Base-by-base conservation (phyloP, 2,329 filamentous ascomycete species). In the Colletotrichum karsti region DNA sequence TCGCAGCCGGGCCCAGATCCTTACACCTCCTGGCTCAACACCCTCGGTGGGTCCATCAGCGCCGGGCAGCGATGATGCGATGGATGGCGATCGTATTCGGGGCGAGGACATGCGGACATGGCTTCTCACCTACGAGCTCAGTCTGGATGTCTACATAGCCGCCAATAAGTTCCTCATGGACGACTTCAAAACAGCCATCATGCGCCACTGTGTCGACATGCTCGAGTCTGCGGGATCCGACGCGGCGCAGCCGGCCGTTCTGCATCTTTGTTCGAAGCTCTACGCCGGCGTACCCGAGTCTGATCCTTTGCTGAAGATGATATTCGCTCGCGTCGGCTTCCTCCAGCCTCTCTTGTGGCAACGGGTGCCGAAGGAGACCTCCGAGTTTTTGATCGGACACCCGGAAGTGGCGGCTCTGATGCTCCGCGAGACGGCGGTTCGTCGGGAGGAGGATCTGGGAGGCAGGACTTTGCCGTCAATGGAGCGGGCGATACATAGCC, bases 291-390 rank as follows among this genome's bases (percentile, higher is more conserved):
- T 86, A n/a, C 79, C 80, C 37, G 78, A 81, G 63, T 74, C 75
- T 9, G 83, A 86, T 62, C 72, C 74, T 0, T 72, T 86, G 42
- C 76, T 86, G 54, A 82, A 79, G 67, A 85, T 85, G 81, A 73
- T 86, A 12, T 81, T 85, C 70, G 83, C 84, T 7, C 77, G 84
- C 37, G 79, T 85, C 6, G 84, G 83, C 2, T 86, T 85, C 69
- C 73, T 86, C 35, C 82, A 84, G 73, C 78, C 82, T 9, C 68
- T 77, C 28, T 69, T 85, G n/a, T 85, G 81, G 81, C 78, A 80
- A 66, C 75, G 76, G 15, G 73, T 73, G 15, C 81, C 79, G 3
- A 75, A 79, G 37, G 80, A 81, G 65, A 84, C 83, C 10, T 74
- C 77, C 30, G 74, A 75, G 13, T 86, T 85, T 67, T 74, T 85